These are phyloP conservation scores for Pseudogymnoascus sp. DNA, from an alignment of 2,329 filamentous ascomycete genomes.

Conservation along the genomic window DNA sequence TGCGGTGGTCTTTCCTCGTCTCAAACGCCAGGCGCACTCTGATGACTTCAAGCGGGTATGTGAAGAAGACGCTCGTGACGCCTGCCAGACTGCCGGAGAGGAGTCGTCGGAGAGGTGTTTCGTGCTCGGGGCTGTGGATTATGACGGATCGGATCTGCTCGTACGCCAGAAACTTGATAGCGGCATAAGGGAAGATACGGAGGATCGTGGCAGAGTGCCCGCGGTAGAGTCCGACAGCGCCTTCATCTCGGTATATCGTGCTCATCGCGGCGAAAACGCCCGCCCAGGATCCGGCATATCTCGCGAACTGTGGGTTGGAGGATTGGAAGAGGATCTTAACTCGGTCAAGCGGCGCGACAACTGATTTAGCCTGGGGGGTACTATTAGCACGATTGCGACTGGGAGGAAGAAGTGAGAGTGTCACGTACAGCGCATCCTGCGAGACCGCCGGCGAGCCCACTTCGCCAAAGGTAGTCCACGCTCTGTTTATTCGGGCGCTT, in stretches of 20 bases:
- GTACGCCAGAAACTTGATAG: slow-evolving; percentile 96
- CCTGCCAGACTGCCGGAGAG: slow-evolving; percentile 69
- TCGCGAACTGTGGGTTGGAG: slow-evolving; percentile 85
- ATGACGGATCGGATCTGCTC: slow-evolving; percentile 82
- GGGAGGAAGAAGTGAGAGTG: neutral
- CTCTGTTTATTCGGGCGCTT: slow-evolving; percentile 57
- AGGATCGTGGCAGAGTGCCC: slow-evolving; percentile 91
- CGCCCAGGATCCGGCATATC: slow-evolving; percentile 83
- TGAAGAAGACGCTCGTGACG: slow-evolving; percentile 88
- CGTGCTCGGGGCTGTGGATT: slow-evolving; percentile 63
- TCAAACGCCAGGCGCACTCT: slow-evolving; percentile 91
- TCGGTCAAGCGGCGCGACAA: slow-evolving; percentile 90
- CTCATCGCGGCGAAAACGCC: slow-evolving; percentile 75
- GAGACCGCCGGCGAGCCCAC: slow-evolving; percentile 77
- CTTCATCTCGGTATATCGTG: slow-evolving; percentile 73
- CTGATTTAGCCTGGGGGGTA: slow-evolving; percentile 69
- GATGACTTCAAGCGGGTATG: slow-evolving; percentile 89
- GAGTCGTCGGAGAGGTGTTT: slow-evolving; percentile 72
- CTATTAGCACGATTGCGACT: slow-evolving; percentile 11
- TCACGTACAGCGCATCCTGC: slow-evolving; percentile 76
- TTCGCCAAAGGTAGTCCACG: slow-evolving; percentile 75
- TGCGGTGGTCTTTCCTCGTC: slow-evolving; percentile 66
- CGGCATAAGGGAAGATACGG: slow-evolving; percentile 93
- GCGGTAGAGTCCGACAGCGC: slow-evolving; percentile 70
- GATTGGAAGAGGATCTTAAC: slow-evolving; percentile 99